A percentile compares a stretch with the other conserved stretches of the same genome.
phyloP scores from a whole-genome alignment of 352 stramenopile genomes.

The Phytophthora vignae region DNA sequence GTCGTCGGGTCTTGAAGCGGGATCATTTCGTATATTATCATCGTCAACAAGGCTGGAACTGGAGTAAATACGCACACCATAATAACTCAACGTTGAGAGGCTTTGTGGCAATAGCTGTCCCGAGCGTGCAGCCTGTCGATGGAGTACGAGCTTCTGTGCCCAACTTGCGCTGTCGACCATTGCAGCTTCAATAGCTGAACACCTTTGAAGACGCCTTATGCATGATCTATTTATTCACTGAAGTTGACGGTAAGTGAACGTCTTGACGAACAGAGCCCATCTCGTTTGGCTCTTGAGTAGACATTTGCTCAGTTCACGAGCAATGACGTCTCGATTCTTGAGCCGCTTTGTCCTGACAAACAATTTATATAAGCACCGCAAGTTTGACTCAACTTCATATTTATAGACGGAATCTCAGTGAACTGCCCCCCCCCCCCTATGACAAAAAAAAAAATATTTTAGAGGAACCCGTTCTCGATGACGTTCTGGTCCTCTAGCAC shows the following conservation, averaged over 20 bases:
- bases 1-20: background rate
- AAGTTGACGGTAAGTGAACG: background rate
- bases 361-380: background rate
- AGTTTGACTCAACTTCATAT: background rate
- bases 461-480: slow-evolving; percentile 48
- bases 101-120: background rate
- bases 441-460: background rate
- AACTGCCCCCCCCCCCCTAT: background rate
- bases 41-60: background rate
- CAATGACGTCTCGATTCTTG: background rate
- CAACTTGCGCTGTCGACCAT: background rate
- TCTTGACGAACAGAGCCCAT: background rate
- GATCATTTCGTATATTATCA: background rate
- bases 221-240: background rate
- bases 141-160: background rate
- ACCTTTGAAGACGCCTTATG: background rate
- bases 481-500: slow-evolving; percentile 45
- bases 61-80: background rate
- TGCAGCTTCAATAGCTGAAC: background rate
- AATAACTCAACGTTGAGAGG: background rate
- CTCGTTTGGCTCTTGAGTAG: background rate
- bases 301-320: background rate
- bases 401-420: background rate
- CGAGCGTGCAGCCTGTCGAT: background rate
- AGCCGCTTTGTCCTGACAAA: background rate